Evolutionary conservation across 2,329 filamentous ascomycete species (phyloP).

Genomic region (Hypoxylon sp.): DNA sequence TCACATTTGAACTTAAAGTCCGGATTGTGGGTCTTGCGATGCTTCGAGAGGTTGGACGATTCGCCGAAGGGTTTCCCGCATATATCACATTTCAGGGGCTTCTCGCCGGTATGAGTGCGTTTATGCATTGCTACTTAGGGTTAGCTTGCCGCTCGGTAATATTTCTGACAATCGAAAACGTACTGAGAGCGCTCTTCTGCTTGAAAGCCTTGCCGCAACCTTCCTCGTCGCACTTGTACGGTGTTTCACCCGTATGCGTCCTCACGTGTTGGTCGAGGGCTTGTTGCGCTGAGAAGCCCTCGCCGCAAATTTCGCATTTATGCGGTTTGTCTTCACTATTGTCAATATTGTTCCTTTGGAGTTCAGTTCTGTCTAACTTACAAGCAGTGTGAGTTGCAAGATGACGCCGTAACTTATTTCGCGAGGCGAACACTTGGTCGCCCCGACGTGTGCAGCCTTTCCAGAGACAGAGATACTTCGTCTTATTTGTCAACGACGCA

Average conservation of each 20-base stretch:
- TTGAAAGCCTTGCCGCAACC: constrained; percentile 73
- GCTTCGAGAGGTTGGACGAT: constrained; percentile 77
- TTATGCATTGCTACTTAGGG: constrained; percentile 73
- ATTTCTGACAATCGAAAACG: constrained; percentile 47
- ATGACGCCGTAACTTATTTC: constrained; percentile 55
- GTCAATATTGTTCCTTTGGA: constrained; percentile 42
- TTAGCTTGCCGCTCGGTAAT: constrained; percentile 32
- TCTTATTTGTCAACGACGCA: constrained; percentile 47
- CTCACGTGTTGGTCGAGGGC: constrained; percentile 77
- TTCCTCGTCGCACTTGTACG: constrained; percentile 68
- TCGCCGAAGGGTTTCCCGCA: constrained; percentile 74
- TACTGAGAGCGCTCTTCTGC: constrained; percentile 77
- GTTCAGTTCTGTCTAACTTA: constrained; percentile 33
- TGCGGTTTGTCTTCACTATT: constrained; percentile 68
- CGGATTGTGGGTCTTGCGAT: constrained; percentile 72
- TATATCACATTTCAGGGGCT: constrained; percentile 71
- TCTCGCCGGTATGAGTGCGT: constrained; percentile 75
- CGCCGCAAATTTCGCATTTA: constrained; percentile 68
- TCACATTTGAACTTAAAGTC: constrained; percentile 66
- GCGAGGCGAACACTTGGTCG: constrained; percentile 51
- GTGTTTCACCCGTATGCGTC: constrained; percentile 76
- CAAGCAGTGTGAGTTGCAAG: constrained; percentile 54
- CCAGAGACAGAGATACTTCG: constrained; percentile 53
- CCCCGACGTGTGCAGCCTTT: constrained; percentile 49
- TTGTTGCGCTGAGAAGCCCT: constrained; percentile 75